A percentile compares a stretch with the other conserved stretches of the same genome.
phyloP scores from a whole-genome alignment of 1,139 yeast species.

The Pneumocystis murina region DNA sequence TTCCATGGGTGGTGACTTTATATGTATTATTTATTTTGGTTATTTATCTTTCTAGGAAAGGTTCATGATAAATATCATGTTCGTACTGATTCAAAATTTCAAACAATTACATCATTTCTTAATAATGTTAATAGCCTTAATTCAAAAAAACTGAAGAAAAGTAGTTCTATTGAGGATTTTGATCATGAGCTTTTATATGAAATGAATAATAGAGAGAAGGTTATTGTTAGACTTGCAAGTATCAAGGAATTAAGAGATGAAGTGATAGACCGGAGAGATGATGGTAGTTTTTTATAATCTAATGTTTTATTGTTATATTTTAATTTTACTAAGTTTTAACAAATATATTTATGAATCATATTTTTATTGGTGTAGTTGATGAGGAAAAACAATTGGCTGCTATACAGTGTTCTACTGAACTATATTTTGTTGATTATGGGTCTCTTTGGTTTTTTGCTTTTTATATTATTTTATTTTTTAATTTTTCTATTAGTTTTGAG shows the following conservation, averaged over 20 bases:
- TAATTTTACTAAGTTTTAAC: slow-evolving; percentile 46
- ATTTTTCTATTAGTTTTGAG: slow-evolving; percentile 30
- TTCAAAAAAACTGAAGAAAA: not conserved
- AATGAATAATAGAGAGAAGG: slow-evolving; percentile 10
- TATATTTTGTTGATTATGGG: slow-evolving; percentile 70
- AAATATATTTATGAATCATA: slow-evolving; percentile 50
- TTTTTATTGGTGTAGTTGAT: slow-evolving; percentile 76
- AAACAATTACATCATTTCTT: not conserved
- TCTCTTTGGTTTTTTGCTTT: slow-evolving; percentile 28
- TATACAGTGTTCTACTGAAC: slow-evolving; percentile 64
- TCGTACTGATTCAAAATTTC: not conserved
- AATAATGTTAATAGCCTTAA: not conserved
- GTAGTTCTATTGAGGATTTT: not conserved
- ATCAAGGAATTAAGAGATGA: slow-evolving; percentile 25
- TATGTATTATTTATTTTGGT: not conserved
- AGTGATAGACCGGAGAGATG: not conserved
- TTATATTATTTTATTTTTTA: not conserved
- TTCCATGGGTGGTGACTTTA: not conserved
- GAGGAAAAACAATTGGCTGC: slow-evolving; percentile 53
- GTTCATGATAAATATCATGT: not conserved
- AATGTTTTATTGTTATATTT: not conserved
- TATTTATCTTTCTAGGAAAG: not conserved
- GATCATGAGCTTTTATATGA: slow-evolving; percentile 3
- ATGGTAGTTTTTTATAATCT: not conserved
- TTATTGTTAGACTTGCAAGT: slow-evolving; percentile 33